Percentiles rank a stretch among this genome's conserved stretches.
Conservation (phyloP, 2,329 filamentous ascomycete species). For the Apiospora koreana region DNA sequence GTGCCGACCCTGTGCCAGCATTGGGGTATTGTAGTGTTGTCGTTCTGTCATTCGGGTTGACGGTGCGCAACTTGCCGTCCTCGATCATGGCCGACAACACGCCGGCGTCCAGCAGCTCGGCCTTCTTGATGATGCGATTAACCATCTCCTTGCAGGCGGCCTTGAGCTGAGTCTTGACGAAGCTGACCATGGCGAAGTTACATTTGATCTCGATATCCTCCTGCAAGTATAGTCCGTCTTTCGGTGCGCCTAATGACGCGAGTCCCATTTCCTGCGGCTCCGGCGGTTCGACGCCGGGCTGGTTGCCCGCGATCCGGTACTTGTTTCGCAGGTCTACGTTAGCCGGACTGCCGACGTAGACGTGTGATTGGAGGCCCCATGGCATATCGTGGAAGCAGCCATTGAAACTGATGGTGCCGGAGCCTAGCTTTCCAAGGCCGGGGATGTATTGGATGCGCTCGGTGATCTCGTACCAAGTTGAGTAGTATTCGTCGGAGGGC, state of each 20-base stretch:
- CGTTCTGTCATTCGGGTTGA: constrained; percentile 45
- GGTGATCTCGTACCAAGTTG: constrained; percentile 73
- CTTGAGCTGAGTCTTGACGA: constrained; percentile 68
- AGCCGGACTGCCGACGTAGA: constrained; percentile 62
- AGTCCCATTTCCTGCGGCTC: constrained; percentile 64
- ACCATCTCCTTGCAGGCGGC: constrained; percentile 69
- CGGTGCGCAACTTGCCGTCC: constrained; percentile 61
- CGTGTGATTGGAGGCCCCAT: constrained; percentile 71
- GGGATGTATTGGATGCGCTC: constrained; percentile 70
- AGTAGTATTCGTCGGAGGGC: constrained; percentile 69
- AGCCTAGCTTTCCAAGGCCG: constrained; percentile 64
- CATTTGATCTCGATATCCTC: constrained; percentile 73
- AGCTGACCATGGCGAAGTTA: constrained; percentile 64
- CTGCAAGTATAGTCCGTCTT: constrained; percentile 66
- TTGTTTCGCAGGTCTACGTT: constrained; percentile 67
- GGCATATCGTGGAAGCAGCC: constrained; percentile 74
- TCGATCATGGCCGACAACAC: constrained; percentile 68
- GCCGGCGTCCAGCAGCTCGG: constrained; percentile 67
- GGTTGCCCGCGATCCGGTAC: constrained; percentile 69
- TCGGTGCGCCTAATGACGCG: constrained; percentile 57
- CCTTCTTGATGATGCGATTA: constrained; percentile 69
- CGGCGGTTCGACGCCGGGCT: constrained; percentile 63
- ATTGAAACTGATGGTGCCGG: constrained; percentile 67
- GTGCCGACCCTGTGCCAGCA: constrained; percentile 18
- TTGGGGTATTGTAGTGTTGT: constrained; percentile 21